Conservation (phyloP, 257 asterid species). For the Pogostemon cablin region DNA sequence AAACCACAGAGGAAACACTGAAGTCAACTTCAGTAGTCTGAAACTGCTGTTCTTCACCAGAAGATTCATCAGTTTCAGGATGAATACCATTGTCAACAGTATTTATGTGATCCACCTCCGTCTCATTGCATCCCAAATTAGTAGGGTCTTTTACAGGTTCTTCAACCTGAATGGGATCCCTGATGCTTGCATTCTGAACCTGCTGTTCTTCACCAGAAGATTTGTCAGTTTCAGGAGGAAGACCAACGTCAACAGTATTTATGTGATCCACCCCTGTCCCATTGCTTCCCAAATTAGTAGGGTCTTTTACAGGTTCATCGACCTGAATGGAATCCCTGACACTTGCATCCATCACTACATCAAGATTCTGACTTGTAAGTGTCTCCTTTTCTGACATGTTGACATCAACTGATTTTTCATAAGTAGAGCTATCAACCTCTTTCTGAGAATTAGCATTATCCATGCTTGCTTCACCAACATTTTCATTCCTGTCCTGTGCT, state of each 20-base stretch:
- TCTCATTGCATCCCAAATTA: conserved; percentile 40
- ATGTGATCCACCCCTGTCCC: conserved; percentile 44
- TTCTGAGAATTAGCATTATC: conserved; percentile 42
- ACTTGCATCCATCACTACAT: conserved; percentile 39
- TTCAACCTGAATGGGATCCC: conserved; percentile 39
- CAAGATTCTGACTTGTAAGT: conserved; percentile 35
- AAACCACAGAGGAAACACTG: conserved; percentile 69
- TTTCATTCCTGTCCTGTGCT: conserved; percentile 44
- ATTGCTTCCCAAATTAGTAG: conserved; percentile 40
- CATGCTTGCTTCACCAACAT: conserved; percentile 43
- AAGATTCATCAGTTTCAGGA: conserved; percentile 64
- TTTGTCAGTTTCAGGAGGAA: conserved; percentile 53
- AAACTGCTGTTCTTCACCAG: conserved; percentile 71
- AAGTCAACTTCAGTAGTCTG: conserved; percentile 76
- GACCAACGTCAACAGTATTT: conserved; percentile 42
- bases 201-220: conserved; percentile 81
- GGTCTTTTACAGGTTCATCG: conserved; percentile 42
- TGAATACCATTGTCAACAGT: conserved; percentile 41
- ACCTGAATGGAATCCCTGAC: conserved; percentile 38
- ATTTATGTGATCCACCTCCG: conserved; percentile 46
- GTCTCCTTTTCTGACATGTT: conserved; percentile 46
- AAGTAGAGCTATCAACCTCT: conserved; percentile 42
- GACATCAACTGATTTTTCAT: conserved; percentile 48
- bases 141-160: conserved; percentile 39
- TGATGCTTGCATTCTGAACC: conserved; percentile 24